Percentiles rank a stretch among this genome's conserved stretches.
Evolutionary conservation across 2,329 filamentous ascomycete species (phyloP).

Genomic region (Ceratocystis eucalypticola): DNA sequence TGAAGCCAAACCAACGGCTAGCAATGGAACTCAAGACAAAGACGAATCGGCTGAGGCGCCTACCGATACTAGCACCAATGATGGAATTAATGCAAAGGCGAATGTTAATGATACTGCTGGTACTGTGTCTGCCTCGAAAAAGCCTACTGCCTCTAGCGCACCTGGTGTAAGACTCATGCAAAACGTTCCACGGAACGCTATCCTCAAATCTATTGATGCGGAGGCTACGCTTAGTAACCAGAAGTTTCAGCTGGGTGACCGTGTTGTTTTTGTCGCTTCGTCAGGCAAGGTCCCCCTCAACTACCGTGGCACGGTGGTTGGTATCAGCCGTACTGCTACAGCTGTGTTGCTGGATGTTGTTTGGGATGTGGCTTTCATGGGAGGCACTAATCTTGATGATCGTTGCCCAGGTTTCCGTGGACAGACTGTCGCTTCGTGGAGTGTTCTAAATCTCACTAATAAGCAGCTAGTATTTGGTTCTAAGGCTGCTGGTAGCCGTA

Average conservation of each 20-base stretch:
- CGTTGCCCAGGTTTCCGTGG: conserved; percentile 88
- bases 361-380: conserved; percentile 94
- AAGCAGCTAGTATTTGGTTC: conserved; percentile 65
- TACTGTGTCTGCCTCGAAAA: conserved; percentile 28
- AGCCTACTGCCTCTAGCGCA: not conserved
- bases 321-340: conserved; percentile 76
- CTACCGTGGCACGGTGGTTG: conserved; percentile 82
- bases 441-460: conserved; percentile 74
- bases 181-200: conserved; percentile 69
- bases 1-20: not conserved
- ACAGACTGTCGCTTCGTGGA: conserved; percentile 76
- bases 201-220: conserved; percentile 91
- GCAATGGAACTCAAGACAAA: not conserved
- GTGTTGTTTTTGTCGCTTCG: conserved; percentile 82
- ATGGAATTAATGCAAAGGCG: not conserved
- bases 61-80: not conserved
- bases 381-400: conserved; percentile 79
- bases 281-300: conserved; percentile 92
- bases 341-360: conserved; percentile 77
- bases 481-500: conserved; percentile 33
- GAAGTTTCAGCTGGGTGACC: conserved; percentile 70
- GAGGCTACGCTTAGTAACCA: conserved; percentile 84
- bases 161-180: conserved; percentile 35
- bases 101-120: not conserved
- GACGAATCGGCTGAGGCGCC: not conserved